A percentile compares a stretch with the other conserved stretches of the same genome.
Evolutionary conservation across 2,329 filamentous ascomycete species (phyloP).

Genomic region (Aureobasidium uvarum): DNA sequence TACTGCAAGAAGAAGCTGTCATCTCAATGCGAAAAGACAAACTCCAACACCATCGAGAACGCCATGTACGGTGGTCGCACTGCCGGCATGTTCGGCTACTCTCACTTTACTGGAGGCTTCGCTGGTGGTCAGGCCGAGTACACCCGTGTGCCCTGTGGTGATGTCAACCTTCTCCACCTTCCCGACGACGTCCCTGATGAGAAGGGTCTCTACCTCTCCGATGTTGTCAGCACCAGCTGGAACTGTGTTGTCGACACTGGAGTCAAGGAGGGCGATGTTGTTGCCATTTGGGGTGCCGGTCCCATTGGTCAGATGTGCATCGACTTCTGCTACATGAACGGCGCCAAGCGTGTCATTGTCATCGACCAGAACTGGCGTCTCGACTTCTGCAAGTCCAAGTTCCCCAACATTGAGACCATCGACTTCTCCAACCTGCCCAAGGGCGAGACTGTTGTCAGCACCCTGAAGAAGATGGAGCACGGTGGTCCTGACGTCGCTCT

Average conservation of each 20-base stretch:
- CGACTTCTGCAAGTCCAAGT: conserved; percentile 63
- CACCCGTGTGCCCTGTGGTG: conserved; percentile 74
- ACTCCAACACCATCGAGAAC: conserved; percentile 67
- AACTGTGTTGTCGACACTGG: conserved; percentile 80
- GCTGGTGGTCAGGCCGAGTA: conserved; percentile 87
- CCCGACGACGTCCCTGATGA: conserved; percentile 80
- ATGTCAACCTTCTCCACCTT: conserved; percentile 76
- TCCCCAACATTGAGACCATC: conserved; percentile 64
- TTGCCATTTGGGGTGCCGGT: conserved; percentile 84
- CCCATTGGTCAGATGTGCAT: conserved; percentile 80
- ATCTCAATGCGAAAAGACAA: conserved; percentile 78
- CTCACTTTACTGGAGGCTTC: conserved; percentile 78
- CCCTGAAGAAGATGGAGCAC: conserved; percentile 69
- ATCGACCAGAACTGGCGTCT: conserved; percentile 74
- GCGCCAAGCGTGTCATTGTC: conserved; percentile 72
- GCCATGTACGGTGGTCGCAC: conserved; percentile 78
- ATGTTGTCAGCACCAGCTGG: conserved; percentile 77
- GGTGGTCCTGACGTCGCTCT: conserved; percentile 73
- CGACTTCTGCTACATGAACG: conserved; percentile 65
- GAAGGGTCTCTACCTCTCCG: conserved; percentile 76
- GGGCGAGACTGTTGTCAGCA: conserved; percentile 61
- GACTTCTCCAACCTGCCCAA: conserved; percentile 65
- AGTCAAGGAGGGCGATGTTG: conserved; percentile 71
- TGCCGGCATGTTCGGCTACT: conserved; percentile 61
- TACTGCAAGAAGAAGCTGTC: conserved; percentile 77